Base-by-base conservation (phyloP, 768 basidiomycete species). In the Russula sp. region DNA sequence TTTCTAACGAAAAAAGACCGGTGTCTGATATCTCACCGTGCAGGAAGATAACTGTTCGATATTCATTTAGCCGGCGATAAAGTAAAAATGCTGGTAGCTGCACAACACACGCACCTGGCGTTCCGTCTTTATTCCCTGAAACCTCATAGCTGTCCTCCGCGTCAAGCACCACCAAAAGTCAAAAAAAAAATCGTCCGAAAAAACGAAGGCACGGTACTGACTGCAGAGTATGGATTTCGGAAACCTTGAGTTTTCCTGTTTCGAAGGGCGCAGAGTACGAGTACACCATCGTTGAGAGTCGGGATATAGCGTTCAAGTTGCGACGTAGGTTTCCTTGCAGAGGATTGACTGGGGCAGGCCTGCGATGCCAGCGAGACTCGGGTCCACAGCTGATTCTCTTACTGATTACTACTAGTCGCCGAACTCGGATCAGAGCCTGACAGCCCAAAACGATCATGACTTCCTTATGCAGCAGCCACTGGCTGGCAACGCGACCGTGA, bases 141-240 rank as follows among this genome's bases (percentile, higher is more conserved):
- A 68, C 50, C 22, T 68, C 67, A 42, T 68, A 68, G 59, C 67
- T 68, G 51, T 48, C 45, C 45, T 16, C 37, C 52, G 11, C 22
- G 45, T 47, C 55, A 61, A 18, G 31, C 27, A 49, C 34, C 34
- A 7, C 10, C 3, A 1, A 22, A 3, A 27, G 4, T 20, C 35
- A 47, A 27, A 54, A 1, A 39, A 3, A 2, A 6, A 31, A 6
- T 22, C 16, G 20, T 8, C 4, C 11, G 4, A n/a, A 10, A 10
- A 22, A 20, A 51, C 4, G 11, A 55, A 9, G 31, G 13, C 4
- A 16, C 8, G 7, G 20, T 22, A 66, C 65, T 56, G 13, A 68
- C 67, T 68, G 62, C 5, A 68, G 31, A 11, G 59, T n/a, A 40
- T 68, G 67, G 7, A 63, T 51, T 31, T 68, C 62, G n/a, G 67